Percentiles rank a stretch among this genome's conserved stretches.
Conservation (phyloP, 441 rosid genomes). For the Gossypium lobatum region DNA sequence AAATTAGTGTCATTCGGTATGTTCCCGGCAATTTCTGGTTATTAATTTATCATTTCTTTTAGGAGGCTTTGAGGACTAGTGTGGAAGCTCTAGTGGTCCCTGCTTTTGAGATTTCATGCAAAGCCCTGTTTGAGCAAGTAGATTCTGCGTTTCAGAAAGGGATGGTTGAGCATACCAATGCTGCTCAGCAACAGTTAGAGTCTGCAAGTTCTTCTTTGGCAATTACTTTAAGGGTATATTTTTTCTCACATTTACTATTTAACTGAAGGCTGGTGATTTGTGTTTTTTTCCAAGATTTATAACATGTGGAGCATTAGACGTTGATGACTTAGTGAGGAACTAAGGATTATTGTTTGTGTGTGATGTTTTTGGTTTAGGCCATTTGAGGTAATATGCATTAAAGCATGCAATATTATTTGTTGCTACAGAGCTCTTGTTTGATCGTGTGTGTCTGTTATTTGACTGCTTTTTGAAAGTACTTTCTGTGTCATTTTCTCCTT, state of each 20-base stretch:
- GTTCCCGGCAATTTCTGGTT: slow-evolving; percentile 12
- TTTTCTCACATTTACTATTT: background rate
- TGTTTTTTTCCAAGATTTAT: background rate
- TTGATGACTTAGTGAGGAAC: background rate
- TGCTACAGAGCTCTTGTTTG: background rate
- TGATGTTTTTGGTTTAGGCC: background rate
- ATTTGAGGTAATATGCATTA: slow-evolving; percentile 2
- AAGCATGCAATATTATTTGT: background rate
- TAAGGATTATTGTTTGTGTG: background rate
- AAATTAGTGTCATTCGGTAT: slow-evolving; percentile 9
- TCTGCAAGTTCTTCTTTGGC: slow-evolving; percentile 50
- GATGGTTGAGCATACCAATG: slow-evolving; percentile 50
- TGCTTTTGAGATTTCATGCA: slow-evolving; percentile 63
- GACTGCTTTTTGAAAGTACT: background rate
- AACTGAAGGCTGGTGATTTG: background rate
- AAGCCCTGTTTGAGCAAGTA: slow-evolving; percentile 62
- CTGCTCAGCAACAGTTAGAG: slow-evolving; percentile 51
- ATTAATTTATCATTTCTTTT: slow-evolving; percentile 13
- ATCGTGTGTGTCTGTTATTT: background rate
- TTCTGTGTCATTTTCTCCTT: background rate
- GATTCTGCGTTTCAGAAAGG: slow-evolving; percentile 62
- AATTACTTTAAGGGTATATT: slow-evolving; percentile 45
- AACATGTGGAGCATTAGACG: background rate
- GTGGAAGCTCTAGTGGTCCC: slow-evolving; percentile 56
- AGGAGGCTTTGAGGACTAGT: slow-evolving; percentile 53